A percentile compares a stretch with the other conserved stretches of the same genome.
phyloP scores from a whole-genome alignment of 805 yeast genomes.

The Metahyphopichia silvanorum region DNA sequence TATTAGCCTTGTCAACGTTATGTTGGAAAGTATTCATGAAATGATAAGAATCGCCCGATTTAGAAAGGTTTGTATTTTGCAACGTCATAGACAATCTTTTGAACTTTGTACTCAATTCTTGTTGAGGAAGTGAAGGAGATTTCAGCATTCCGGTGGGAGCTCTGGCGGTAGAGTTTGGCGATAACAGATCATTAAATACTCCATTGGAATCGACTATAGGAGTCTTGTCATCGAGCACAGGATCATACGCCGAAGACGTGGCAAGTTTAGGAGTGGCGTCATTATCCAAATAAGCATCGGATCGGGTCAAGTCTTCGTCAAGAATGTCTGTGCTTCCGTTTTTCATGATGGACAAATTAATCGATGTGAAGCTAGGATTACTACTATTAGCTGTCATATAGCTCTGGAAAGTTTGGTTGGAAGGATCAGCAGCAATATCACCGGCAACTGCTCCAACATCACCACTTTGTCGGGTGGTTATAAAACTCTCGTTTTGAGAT shows the following conservation, averaged over 20 bases:
- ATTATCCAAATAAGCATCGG: slow-evolving; percentile 9
- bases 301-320: neutral
- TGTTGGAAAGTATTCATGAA: slow-evolving; percentile 38
- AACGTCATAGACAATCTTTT: slow-evolving; percentile 35
- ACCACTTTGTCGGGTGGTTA: slow-evolving; percentile 2
- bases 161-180: neutral
- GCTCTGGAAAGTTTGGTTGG: slow-evolving; percentile 22
- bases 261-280: slow-evolving; percentile 32
- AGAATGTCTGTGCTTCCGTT: slow-evolving; percentile 9
- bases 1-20: slow-evolving; percentile 29
- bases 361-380: slow-evolving; percentile 31
- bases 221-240: slow-evolving; percentile 23
- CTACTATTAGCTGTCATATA: slow-evolving; percentile 24
- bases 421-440: slow-evolving; percentile 7
- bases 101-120: slow-evolving; percentile 31
- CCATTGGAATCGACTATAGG: slow-evolving; percentile 17
- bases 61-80: slow-evolving; percentile 21
- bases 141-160: neutral
- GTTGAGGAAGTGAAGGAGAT: slow-evolving; percentile 23
- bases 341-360: slow-evolving; percentile 28
- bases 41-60: slow-evolving; percentile 38
- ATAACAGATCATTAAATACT: neutral
- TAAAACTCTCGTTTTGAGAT: slow-evolving; percentile 5
- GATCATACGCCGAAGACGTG: slow-evolving; percentile 5
- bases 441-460: neutral